Percentiles rank a stretch among this genome's conserved stretches.
Conservation (phyloP, 768 basidiomycete species). For the Lactifluus rugatus region DNA sequence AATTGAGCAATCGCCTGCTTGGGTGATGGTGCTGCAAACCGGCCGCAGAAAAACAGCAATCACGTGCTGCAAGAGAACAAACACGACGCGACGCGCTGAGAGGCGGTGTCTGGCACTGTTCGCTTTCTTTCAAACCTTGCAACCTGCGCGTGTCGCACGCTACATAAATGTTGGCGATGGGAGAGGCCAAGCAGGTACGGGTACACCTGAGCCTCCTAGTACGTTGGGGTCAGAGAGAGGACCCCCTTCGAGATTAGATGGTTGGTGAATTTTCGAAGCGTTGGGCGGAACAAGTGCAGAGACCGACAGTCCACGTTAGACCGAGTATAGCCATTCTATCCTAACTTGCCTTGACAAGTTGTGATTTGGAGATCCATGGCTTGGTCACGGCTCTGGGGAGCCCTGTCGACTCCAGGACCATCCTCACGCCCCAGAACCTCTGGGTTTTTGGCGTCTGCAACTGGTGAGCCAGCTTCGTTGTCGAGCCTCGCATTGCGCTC, state of each 20-base stretch:
- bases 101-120: no score
- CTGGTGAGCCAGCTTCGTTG: no score
- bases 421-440: background rate
- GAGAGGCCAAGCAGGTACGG: no score
- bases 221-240: no score
- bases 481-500: no score
- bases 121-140: no score
- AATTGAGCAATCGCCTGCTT: conserved; percentile 69
- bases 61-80: conserved; percentile 68
- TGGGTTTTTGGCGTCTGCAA: no score
- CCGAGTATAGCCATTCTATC: background rate
- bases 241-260: background rate
- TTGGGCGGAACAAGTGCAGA: background rate
- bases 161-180: conserved; percentile 60
- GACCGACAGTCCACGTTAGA: background rate
- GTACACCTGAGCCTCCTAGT: no score
- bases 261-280: background rate
- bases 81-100: no score
- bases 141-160: no score
- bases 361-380: no score
- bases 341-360: background rate
- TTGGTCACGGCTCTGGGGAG: background rate
- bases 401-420: background rate
- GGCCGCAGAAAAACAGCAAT: conserved; percentile 54
- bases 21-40: conserved; percentile 53